Percentiles rank a stretch among this genome's conserved stretches.
These are phyloP conservation scores for Neurospora sublineolata DNA, from an alignment of 495 filamentous ascomycete species.

Conservation along the genomic window DNA sequence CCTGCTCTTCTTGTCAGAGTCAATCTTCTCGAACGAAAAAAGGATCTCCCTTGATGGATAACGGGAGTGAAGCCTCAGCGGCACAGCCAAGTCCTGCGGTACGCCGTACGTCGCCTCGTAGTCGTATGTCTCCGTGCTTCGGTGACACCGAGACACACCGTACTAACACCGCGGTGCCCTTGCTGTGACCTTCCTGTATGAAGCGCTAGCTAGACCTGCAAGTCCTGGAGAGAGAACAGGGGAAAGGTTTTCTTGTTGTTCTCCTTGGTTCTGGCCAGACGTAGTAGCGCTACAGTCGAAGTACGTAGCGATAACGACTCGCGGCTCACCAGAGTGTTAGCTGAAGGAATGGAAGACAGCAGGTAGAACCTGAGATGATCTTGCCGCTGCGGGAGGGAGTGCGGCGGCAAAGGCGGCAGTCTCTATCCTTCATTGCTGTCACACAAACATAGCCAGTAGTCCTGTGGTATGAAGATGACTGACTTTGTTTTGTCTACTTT, in stretches of 20 bases:
- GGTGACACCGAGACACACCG: not conserved
- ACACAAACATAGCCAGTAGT: not conserved
- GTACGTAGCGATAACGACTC: not conserved
- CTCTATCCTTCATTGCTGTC: not conserved
- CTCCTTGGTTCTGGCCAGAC: not conserved
- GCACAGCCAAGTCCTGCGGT: not conserved
- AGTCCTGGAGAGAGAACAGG: not conserved
- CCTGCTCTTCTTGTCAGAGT: not conserved
- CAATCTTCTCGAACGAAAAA: not conserved
- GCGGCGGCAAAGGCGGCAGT: not conserved
- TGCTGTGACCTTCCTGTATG: not conserved
- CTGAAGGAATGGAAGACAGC: not conserved
- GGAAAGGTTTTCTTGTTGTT: not conserved
- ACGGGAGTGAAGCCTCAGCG: not conserved
- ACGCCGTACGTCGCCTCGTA: not conserved
- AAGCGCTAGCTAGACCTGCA: not conserved
- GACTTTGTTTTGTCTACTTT: not conserved
- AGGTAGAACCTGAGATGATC: not conserved
- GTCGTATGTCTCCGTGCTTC: not conserved
- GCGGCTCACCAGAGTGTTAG: not conserved
- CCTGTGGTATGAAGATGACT: not conserved
- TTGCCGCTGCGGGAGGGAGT: not conserved
- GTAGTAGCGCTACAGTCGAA: not conserved
- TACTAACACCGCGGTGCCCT: not conserved
- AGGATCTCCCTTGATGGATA: not conserved